Conservation (phyloP, 352 stramenopile species). For the Globisporangium paroecandrum region DNA sequence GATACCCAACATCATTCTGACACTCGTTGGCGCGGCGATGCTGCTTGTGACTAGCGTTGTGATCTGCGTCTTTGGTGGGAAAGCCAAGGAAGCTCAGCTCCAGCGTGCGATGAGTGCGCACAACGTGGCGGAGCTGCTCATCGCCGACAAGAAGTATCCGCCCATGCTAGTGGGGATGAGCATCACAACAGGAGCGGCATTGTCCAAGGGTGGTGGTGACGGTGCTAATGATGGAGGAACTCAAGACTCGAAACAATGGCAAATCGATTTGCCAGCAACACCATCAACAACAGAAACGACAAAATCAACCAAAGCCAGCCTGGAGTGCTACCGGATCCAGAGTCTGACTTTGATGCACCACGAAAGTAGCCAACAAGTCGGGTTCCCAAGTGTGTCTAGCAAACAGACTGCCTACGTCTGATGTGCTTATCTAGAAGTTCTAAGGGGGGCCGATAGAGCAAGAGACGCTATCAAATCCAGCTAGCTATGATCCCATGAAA, state of each 20-base stretch:
- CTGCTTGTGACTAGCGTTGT: neutral
- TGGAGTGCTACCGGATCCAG: neutral
- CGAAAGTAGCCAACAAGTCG: neutral
- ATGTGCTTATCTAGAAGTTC: no score
- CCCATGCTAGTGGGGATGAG: conserved; percentile 15
- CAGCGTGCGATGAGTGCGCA: conserved; percentile 1
- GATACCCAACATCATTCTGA: conserved; percentile 2
- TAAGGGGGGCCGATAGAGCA: no score
- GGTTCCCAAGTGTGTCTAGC: neutral
- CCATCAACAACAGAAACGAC: neutral
- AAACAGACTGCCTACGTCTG: neutral
- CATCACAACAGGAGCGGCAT: conserved; percentile 4
- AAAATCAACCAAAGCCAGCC: neutral
- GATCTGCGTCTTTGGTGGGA: neutral
- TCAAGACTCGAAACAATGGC: neutral
- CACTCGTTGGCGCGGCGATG: neutral
- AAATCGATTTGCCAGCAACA: neutral
- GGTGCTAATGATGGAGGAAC: no score
- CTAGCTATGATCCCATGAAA: no score
- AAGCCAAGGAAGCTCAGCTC: neutral
- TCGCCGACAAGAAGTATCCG: conserved; percentile 13
- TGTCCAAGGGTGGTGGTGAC: neutral
- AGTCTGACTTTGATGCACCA: neutral
- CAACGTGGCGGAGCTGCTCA: conserved; percentile 8
- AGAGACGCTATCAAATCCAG: no score